phyloP scores from a whole-genome alignment of 208 protist genomes.

The Crithidia brevicula region DNA sequence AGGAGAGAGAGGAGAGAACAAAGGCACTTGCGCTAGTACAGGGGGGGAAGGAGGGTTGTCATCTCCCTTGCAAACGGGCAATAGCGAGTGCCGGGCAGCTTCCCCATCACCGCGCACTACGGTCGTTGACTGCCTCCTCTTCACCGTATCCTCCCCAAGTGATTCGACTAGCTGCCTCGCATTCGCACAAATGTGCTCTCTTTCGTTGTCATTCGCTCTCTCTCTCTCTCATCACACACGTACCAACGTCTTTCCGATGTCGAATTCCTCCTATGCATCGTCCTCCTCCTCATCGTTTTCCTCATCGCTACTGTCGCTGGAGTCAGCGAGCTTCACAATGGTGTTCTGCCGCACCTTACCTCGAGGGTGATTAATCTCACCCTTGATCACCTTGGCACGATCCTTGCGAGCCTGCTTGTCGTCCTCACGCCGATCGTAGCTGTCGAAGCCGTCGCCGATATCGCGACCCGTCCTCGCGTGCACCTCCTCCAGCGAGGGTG shows the following conservation, averaged over 20 bases:
- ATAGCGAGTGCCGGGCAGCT: too few species aligned
- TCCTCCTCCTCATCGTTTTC: constrained; percentile 1
- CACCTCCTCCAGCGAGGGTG: constrained; percentile 70
- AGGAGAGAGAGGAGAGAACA: too few species aligned
- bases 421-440: constrained; percentile 79
- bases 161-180: too few species aligned
- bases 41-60: too few species aligned
- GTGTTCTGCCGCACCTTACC: constrained; percentile 73
- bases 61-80: too few species aligned
- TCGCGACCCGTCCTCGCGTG: constrained; percentile 43
- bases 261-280: background rate
- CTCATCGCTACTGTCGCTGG: constrained; percentile 37
- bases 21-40: too few species aligned
- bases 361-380: constrained; percentile 84
- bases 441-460: constrained; percentile 75
- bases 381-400: constrained; percentile 62
- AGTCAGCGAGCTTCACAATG: constrained; percentile 52
- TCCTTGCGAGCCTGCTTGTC: constrained; percentile 62
- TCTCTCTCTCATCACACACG: too few species aligned
- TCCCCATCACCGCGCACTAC: too few species aligned
- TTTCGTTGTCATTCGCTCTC: too few species aligned
- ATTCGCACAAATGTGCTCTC: too few species aligned
- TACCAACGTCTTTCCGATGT: background rate
- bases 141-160: too few species aligned
- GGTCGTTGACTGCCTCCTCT: too few species aligned